Evolutionary conservation across 768 basidiomycete genomes (phyloP).

Genomic region (Lactifluus echinatus): DNA sequence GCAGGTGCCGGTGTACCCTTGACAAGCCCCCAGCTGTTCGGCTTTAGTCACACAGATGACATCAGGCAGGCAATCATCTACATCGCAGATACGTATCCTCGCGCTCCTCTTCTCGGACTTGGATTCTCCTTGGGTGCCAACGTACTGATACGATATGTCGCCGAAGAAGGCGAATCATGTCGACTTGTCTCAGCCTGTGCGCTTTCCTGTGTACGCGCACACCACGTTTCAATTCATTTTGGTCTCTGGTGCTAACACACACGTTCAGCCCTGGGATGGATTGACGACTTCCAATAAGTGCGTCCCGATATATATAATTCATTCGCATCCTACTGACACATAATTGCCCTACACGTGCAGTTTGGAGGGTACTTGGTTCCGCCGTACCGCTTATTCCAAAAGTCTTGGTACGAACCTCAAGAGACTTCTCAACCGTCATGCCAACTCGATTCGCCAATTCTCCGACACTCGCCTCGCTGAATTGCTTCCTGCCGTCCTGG

Average conservation of each 20-base stretch:
- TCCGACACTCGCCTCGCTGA: constrained; percentile 43
- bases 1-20: constrained; percentile 2
- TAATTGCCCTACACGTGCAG: constrained; percentile 34
- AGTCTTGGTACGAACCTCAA: constrained; percentile 73
- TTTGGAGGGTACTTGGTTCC: constrained; percentile 45
- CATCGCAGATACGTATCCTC: constrained; percentile 62
- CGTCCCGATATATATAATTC: not conserved
- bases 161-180: constrained; percentile 65
- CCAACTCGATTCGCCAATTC: constrained; percentile 36
- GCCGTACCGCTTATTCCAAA: constrained; percentile 61
- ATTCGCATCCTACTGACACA: too few species aligned
- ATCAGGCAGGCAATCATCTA: constrained; percentile 72
- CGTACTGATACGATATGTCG: constrained; percentile 81
- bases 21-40: constrained; percentile 53
- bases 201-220: constrained; percentile 52
- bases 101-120: constrained; percentile 74
- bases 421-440: constrained; percentile 47
- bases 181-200: constrained; percentile 58
- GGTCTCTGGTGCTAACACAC: constrained; percentile 1
- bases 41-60: constrained; percentile 86
- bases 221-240: constrained; percentile 14
- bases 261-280: constrained; percentile 40
- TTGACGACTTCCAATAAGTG: constrained; percentile 30
- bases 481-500: constrained; percentile 36
- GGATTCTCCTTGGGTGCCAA: constrained; percentile 94